Evolutionary conservation across 768 basidiomycete genomes (phyloP).

Genomic region (Hericium rajendrae): DNA sequence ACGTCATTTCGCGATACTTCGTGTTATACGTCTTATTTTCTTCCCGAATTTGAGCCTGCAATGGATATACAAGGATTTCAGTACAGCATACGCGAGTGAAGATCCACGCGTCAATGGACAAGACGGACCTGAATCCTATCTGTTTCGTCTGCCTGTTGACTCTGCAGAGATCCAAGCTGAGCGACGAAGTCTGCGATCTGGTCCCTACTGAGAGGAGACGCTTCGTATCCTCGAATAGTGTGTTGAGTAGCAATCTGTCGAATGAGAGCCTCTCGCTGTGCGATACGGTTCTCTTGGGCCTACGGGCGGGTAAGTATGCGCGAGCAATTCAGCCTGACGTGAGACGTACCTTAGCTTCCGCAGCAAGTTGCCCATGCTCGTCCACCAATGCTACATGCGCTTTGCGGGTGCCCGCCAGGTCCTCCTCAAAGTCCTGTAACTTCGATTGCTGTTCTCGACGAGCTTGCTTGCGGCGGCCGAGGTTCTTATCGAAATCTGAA

Average conservation of each 20-base stretch:
- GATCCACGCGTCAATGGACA: neutral
- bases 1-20: constrained; percentile 46
- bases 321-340: neutral
- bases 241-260: constrained; percentile 58
- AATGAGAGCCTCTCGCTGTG: constrained; percentile 65
- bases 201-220: constrained; percentile 58
- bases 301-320: constrained; percentile 19
- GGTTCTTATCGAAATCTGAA: constrained; percentile 50
- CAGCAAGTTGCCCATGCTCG: constrained; percentile 58
- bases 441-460: constrained; percentile 38
- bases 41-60: constrained; percentile 41
- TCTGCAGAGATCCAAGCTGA: constrained; percentile 51
- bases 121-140: constrained; percentile 56
- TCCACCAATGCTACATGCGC: constrained; percentile 47
- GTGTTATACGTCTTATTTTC: constrained; percentile 60
- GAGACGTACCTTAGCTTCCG: constrained; percentile 58
- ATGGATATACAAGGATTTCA: neutral
- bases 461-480: constrained; percentile 40
- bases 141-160: constrained; percentile 50
- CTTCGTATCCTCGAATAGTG: constrained; percentile 65
- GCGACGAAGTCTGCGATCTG: constrained; percentile 68
- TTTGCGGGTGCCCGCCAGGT: constrained; percentile 37
- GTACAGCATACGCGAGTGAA: neutral
- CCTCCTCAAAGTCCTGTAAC: constrained; percentile 55
- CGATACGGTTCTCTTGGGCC: constrained; percentile 65